Base-by-base conservation (phyloP, 192 early-diverging fungal species). In the Irineochytrium annulatum region DNA sequence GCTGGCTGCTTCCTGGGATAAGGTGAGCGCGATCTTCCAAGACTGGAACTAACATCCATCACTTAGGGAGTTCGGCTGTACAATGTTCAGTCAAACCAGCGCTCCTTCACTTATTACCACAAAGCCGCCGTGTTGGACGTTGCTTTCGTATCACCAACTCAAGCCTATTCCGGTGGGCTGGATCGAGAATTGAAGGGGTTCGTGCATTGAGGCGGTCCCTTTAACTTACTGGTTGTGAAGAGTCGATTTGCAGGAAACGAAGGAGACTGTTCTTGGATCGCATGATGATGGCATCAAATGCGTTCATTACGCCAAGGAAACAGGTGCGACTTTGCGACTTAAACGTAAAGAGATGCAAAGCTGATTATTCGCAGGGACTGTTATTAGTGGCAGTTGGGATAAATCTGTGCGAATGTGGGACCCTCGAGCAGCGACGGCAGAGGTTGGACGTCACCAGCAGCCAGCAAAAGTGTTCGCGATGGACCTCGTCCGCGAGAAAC, bases 1-100 rank as follows among this genome's bases (percentile, higher is more conserved):
- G 20, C 78, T 93, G 31, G 89, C 83, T 17, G 84, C 89, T 17
- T 91, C 89, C 35, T 99, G 96, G 96, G 94, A 99, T 67, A 85
- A 86, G 72, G 90, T 91, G 74, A 57, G 43, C 24, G 43, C 13
- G 16, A 32, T 39, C 43, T 61, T 16, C n/a, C 4, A 4, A 22
- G 26, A 26, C 17, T 51, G 17, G 30, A 28, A 29, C 17, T 41
- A 43, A 27, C 44, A 1, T n/a, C n/a, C 6, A 34, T 34, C 43
- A 19, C 29, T 22, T 28, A 14, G n/a, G 16, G 24, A 30, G 81
- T 95, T 16, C 79, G 89, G 0, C 74, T 97, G 1, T 95, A 98
- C 60, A 88, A 98, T 63, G 86, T 85, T 1, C 61, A 72, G 16
- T 66, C 60, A 28, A 89, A 92, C 69, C 57, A 63, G 14, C 70